Base-by-base conservation (phyloP, 2,329 filamentous ascomycete species). In the Trichoderma atroviride region DNA sequence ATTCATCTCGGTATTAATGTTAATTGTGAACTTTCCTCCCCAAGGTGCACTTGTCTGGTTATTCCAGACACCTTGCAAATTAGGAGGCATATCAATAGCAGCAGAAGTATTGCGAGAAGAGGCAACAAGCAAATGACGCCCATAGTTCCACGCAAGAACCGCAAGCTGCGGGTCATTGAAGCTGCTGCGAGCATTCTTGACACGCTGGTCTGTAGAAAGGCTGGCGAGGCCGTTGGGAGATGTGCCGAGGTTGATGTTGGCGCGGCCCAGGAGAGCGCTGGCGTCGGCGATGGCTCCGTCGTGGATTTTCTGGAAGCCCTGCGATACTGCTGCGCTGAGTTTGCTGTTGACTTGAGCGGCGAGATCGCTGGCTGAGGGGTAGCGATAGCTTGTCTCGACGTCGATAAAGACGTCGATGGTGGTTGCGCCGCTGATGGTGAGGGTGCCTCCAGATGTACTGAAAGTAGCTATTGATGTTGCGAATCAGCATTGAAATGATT, bases 1-100 rank as follows among this genome's bases (percentile, higher is more conserved):
- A 73, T 84, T 84, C 83, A 85, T 85, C 72, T 85, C 78, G 0
- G 78, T 76, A 60, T 84, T 85, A 75, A 84, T 83, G 70, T 84
- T 83, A 68, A 84, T 81, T 1, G 82, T 84, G 69, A 79, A 83
- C 67, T 83, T 83, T 40, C 77, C 78, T 2, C 81, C 81, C 82
- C 82, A 84, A 14, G 81, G 75, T 7, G 73, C 68, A 6, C 35
- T 69, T 1, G 69, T 72, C 22, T 71, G 69, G 37, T 75, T 73
- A 52, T 76, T 76, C 75, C 74, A 76, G 19, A 77, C 71, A 2
- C 73, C 75, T 43, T 76, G 75, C 7, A 77, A 71, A 57, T 76
- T 77, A 2, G 75, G 73, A 5, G 75, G 73, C 40, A 77, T 70
- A 19, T 73, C 73, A 5, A 73, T 68, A 13, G 55, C 61, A 1